These are phyloP conservation scores for Saprolegnia diclina DNA, from an alignment of 352 stramenopile species.

Conservation along the genomic window DNA sequence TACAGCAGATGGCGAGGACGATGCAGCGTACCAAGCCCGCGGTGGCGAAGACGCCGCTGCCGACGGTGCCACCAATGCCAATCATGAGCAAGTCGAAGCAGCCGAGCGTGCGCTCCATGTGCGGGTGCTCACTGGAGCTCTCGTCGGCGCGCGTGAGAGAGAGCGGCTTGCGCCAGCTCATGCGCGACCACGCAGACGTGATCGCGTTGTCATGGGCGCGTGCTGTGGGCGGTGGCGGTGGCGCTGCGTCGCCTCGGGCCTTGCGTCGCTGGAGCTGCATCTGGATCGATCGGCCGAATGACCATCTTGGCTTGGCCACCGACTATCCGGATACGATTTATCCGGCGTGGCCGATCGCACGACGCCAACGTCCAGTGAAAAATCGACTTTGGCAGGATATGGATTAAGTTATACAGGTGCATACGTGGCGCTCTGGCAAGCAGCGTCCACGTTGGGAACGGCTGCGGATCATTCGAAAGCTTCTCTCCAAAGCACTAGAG, in stretches of 20 bases:
- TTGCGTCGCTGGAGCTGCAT: background rate
- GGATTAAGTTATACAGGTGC: background rate
- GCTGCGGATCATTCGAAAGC: too few species aligned
- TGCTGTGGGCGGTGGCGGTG: too few species aligned
- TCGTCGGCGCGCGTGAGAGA: constrained; percentile 5
- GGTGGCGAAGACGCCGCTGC: constrained; percentile 89
- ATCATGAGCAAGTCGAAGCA: constrained; percentile 92
- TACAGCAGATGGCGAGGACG: background rate
- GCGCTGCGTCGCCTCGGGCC: background rate
- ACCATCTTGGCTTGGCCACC: background rate
- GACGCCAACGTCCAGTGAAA: background rate
- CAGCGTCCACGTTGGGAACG: too few species aligned
- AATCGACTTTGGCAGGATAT: background rate
- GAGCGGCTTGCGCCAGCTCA: constrained; percentile 15
- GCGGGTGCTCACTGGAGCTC: background rate
- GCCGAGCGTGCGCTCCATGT: constrained; percentile 44
- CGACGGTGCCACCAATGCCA: constrained; percentile 91
- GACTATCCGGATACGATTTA: background rate
- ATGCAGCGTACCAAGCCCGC: constrained; percentile 42
- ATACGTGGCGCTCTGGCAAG: background rate
- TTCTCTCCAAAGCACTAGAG: too few species aligned
- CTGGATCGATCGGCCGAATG: background rate
- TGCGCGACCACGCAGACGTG: background rate
- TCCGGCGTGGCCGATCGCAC: background rate
- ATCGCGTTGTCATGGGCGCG: background rate